Base-by-base conservation (phyloP, 1,139 yeast genomes). In the Insectozyma bohioensis region DNA sequence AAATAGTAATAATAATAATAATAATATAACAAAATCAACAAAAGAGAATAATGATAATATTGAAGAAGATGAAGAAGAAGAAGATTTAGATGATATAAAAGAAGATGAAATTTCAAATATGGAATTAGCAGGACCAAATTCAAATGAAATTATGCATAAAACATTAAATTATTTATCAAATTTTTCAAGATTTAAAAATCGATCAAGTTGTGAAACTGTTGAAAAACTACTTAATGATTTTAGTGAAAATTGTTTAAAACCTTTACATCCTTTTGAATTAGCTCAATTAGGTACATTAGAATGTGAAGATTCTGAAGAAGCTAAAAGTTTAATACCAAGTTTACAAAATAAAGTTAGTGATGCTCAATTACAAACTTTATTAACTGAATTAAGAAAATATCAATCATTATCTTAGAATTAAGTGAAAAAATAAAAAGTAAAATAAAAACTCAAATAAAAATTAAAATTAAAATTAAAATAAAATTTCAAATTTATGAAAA, bases 221-320 rank as follows among this genome's bases (percentile, higher is more conserved):
- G 97, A 90, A 53, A 85, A 85, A 49, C 66, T 90, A 45, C 67
- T 90, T 49, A 85, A 81, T 40, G 75, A 69, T 49, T 77, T 87
- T 36, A 78, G 85, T 32, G 78, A 75, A 33, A 79, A 75, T 52
- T 67, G 71, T 3, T 43, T 61, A 5, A 72, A 70, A 32, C 80
- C 80, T 22, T 65, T 92, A 50, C 98, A 92, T 63, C 97, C 98
- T 2, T 94, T 92, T 58, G 99, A 92, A 61, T 71, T 87, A 35
- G 96, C 98, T 0, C 98, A 92, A 61, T 69, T 92, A 42, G 96
- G 97, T 0, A 86, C 95, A 2, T 69, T 92, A 44, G 87, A 94
- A 26, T 90, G 97, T 61, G 98, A 92, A 54, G 97, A 92, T 47
- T 90, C 95, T 5, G 98, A 92, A 53, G 99, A 92, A 65, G 97